phyloP scores from a whole-genome alignment of 495 filamentous ascomycete genomes.

The Neurospora tetraspora region DNA sequence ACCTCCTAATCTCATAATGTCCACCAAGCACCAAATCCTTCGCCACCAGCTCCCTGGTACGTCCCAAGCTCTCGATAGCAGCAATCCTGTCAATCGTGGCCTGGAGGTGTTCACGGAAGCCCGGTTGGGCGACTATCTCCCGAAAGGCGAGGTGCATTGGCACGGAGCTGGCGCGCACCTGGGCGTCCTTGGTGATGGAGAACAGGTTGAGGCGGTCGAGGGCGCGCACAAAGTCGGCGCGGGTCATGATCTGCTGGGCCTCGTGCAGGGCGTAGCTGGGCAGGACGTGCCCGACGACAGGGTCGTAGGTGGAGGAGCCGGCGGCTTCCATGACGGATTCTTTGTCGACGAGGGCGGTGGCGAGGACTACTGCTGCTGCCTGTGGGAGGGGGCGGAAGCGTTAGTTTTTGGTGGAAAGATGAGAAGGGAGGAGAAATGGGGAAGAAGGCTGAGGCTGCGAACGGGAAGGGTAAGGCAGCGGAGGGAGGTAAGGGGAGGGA shows the following conservation, averaged over 20 bases:
- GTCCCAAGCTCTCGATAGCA: slow-evolving; percentile 85
- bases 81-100: slow-evolving; percentile 73
- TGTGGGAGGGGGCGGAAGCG: slow-evolving; percentile 12
- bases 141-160: slow-evolving; percentile 92
- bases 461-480: too few relatives aligned
- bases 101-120: slow-evolving; percentile 74
- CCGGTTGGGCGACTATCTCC: slow-evolving; percentile 58
- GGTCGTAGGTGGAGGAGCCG: slow-evolving; percentile 41
- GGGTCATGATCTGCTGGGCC: slow-evolving; percentile 84
- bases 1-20: slow-evolving; percentile 59
- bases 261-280: slow-evolving; percentile 75
- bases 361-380: slow-evolving; percentile 89
- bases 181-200: slow-evolving; percentile 79
- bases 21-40: slow-evolving; percentile 68
- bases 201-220: slow-evolving; percentile 94
- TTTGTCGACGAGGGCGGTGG: slow-evolving; percentile 74
- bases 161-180: slow-evolving; percentile 86
- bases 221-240: slow-evolving; percentile 84
- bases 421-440: not conserved
- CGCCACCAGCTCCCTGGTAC: slow-evolving; percentile 83
- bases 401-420: not conserved
- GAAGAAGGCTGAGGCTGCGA: not conserved
- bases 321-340: slow-evolving; percentile 51
- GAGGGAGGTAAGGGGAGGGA: not conserved
- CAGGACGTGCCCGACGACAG: slow-evolving; percentile 60